Evolutionary conservation across 2,329 filamentous ascomycete genomes (phyloP), one percentile per base, ranked within the genome.

Genomic region (Cadophora gregata): DNA sequence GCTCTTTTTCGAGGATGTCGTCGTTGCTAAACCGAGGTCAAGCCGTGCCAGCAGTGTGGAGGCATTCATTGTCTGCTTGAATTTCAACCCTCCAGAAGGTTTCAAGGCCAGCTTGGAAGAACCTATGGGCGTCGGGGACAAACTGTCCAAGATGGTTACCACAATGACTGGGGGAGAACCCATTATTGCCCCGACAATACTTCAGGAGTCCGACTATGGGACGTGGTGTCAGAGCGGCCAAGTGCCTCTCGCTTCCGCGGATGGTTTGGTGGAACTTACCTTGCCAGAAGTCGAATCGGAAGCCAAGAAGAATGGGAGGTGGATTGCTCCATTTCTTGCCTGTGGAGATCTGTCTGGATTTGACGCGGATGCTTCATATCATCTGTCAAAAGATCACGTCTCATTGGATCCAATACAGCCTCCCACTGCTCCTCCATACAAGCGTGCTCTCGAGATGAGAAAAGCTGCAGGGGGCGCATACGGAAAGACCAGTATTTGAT

Each of bases 21-120:
- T 93, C 25, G 93, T 98, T 19, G 94, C 96, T 14, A 99, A 99
- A 81, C 96, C 96, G 1, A 84, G 96, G 63, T 97, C 93, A 70
- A 97, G 93, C 75, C 87, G 96, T n/a, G 96, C 95, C 1, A 98
- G 95, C 79, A 97, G 93, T 79, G 89, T 99, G 24, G 96, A 99
- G 78, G 95, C 96, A 0, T 99, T 99, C 73, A 92, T 99, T 56
- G 95, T 99, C 19, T 97, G 96, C 78, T 86, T 96, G 73, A 92
- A 93, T 68, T 99, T 98, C 77, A 84, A 85, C 25, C 94, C 93
- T 3, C 94, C 95, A 0, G 80, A 83, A 16, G 91, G 91, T 0
- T 96, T 93, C 80, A 86, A 85, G 55, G 88, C 92, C 4, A 93
- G 89, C 74, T 81, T 96, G 4, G 90, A 93, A 73, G 88, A 90